phyloP scores from a whole-genome alignment of 805 yeast species.

The Cyberlindnera meyerae region DNA sequence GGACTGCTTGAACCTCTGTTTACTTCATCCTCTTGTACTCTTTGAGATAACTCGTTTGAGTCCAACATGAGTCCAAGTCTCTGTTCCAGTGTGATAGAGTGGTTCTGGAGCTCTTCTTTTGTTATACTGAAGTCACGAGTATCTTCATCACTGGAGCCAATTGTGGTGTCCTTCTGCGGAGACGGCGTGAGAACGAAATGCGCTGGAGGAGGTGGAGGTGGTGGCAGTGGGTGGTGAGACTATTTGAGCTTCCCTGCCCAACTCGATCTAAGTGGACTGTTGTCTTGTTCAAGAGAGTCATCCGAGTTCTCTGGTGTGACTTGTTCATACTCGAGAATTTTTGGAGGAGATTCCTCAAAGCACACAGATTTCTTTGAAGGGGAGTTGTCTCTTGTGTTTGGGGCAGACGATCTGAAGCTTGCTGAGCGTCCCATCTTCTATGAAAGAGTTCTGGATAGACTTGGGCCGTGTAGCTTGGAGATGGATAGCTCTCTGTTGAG shows the following conservation, averaged over 20 bases:
- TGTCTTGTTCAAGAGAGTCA: conserved; percentile 16
- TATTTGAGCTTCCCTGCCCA: conserved; percentile 23
- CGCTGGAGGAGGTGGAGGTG: conserved; percentile 33
- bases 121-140: conserved; percentile 25
- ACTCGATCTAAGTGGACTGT: conserved; percentile 20
- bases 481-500: conserved; percentile 26
- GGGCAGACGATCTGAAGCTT: conserved; percentile 11
- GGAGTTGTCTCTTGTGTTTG: conserved; percentile 23
- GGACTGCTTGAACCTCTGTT: conserved; percentile 24
- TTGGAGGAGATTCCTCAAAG: conserved; percentile 36
- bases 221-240: conserved; percentile 32
- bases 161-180: conserved; percentile 23
- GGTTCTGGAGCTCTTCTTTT: conserved; percentile 23
- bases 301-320: conserved; percentile 24
- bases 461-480: conserved; percentile 28
- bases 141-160: conserved; percentile 26
- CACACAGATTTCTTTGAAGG: conserved; percentile 35
- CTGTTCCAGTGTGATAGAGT: conserved; percentile 35
- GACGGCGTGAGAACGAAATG: conserved; percentile 19
- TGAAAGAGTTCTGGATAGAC: conserved; percentile 22
- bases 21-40: conserved; percentile 22
- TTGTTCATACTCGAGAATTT: conserved; percentile 31
- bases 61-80: conserved; percentile 40
- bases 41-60: conserved; percentile 19
- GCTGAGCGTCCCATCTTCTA: conserved; percentile 14